Base-by-base conservation (phyloP, 306 rosid genomes). In the Cercis canadensis region DNA sequence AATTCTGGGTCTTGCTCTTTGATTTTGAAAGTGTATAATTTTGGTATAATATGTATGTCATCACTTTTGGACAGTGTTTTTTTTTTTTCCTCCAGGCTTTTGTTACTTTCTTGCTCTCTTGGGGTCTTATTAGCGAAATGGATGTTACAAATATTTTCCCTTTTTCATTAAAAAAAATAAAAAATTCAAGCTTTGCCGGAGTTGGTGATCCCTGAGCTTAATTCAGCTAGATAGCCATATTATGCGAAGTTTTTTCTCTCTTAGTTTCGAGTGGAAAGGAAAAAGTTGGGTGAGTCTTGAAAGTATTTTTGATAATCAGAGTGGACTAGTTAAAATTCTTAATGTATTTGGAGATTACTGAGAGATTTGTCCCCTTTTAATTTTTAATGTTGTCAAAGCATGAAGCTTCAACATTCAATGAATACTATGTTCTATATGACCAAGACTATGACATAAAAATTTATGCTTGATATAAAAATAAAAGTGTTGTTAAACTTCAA, bases 1-100 rank as follows among this genome's bases (percentile, higher is more conserved):
- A 33, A 69, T 41, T 68, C 1, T 33, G 55, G 65, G 44, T 50
- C 29, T 41, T 50, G 17, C 47, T 17, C 12, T 37, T 46, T 59
- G 40, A 11, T 46, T 36, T 53, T 51, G 4, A 34, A 58, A 37
- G 18, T 18, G 44, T 58, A 4, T 6, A 34, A 44, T 53, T 75
- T 70, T 72, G 13, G 12, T 31, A 55, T 46, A 7, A 17, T 33
- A 34, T 60, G 15, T 37, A 13, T 36, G 36, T 14, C 31, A 6
- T 62, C 24, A 19, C 19, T 63, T 11, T 59, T 59, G 0, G n/a
- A 11, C 11, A n/a, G 0, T 16, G 15, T 59, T 29, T 6, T 8
- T 53, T 0, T 3, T 5, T 37, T 37, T 8, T 37, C 7, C 43
- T 5, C 43, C 7, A 37, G 7, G 2, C 3, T 37, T 37, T 8